Percentiles rank a stretch among this genome's conserved stretches.
phyloP scores from a whole-genome alignment of 2,329 filamentous ascomycete genomes.

The Microsporum canis region DNA sequence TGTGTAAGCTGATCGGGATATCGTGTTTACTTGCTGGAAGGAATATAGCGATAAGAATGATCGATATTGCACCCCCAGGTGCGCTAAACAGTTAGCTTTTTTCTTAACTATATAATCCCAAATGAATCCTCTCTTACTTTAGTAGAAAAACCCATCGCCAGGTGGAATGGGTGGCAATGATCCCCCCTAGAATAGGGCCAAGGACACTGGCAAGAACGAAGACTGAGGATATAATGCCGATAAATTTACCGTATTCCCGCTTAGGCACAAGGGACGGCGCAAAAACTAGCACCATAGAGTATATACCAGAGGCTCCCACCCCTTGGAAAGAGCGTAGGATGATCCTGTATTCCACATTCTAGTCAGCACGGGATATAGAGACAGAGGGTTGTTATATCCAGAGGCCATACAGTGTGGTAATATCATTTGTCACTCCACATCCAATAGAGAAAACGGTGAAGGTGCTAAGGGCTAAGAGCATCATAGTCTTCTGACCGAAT shows the following conservation, averaged over 20 bases:
- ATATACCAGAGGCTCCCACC: slow-evolving; percentile 19
- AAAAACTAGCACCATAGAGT: slow-evolving; percentile 17
- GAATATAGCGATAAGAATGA: background rate
- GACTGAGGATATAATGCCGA: background rate
- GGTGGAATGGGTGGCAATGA: background rate
- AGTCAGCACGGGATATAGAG: background rate
- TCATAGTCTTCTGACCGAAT: slow-evolving; percentile 33
- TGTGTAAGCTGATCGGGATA: background rate
- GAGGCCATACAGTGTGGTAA: slow-evolving; percentile 21
- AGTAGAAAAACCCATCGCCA: background rate
- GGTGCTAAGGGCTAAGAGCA: slow-evolving; percentile 28
- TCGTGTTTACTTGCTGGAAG: background rate
- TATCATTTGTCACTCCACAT: slow-evolving; percentile 28
- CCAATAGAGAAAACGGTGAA: slow-evolving; percentile 33
- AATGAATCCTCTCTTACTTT: background rate
- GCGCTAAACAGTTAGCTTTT: background rate
- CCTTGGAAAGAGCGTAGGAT: slow-evolving; percentile 22
- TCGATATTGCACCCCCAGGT: background rate
- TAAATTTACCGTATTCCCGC: slow-evolving; percentile 11
- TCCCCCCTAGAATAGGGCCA: background rate
- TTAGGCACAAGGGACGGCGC: slow-evolving; percentile 14
- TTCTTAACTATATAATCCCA: background rate
- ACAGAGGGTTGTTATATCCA: background rate
- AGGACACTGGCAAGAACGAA: background rate
- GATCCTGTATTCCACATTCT: slow-evolving; percentile 10